These are phyloP conservation scores for Trichopus zeylanicus DNA, from an alignment of 116 monocot genomes.

Conservation along the genomic window DNA sequence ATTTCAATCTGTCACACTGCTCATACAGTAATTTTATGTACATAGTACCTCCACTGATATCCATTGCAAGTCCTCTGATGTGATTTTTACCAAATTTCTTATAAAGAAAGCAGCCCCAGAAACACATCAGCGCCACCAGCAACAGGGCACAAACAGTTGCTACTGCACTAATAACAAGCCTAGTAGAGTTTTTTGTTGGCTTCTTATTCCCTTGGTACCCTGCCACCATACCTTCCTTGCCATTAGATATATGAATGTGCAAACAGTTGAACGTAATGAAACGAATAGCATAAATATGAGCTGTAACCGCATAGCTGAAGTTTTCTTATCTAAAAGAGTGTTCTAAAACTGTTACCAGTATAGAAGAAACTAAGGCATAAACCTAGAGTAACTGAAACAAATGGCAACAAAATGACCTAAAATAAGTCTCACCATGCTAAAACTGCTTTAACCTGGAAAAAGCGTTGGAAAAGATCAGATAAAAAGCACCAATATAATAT, in stretches of 20 bases:
- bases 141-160: constrained; percentile 91
- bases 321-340: no score
- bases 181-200: constrained; percentile 52
- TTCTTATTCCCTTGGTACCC: constrained; percentile 29
- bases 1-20: neutral
- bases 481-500: no score
- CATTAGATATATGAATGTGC: neutral
- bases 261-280: neutral
- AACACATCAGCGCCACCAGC: constrained; percentile 96
- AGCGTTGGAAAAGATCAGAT: no score
- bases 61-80: constrained; percentile 49
- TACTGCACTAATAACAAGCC: constrained; percentile 88
- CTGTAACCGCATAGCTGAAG: neutral
- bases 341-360: no score
- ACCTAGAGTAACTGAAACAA: no score
- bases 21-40: neutral
- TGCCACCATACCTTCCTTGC: constrained; percentile 14
- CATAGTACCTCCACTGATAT: constrained; percentile 67
- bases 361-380: no score
- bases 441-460: no score
- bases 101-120: constrained; percentile 99
- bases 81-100: constrained; percentile 84
- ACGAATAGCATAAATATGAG: neutral
- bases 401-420: no score
- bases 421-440: no score